Evolutionary conservation across 208 protist species (phyloP), one percentile per base, ranked within the genome.

Genomic region (Trypanosoma mega): DNA sequence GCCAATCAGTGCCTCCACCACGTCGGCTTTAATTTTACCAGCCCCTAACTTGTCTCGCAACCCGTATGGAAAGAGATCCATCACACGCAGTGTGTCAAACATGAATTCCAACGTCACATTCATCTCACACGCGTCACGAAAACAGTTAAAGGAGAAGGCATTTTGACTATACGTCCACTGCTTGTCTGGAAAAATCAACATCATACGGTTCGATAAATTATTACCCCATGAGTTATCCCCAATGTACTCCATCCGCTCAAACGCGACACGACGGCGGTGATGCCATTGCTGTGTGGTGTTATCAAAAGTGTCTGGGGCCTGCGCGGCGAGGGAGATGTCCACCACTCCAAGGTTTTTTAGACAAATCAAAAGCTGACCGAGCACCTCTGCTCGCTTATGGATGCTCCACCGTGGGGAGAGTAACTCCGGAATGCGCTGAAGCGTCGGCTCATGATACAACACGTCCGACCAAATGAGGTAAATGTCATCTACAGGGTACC

Each of bases 241-340:
- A 61, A 96, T 82, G 74, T 92, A 96, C 67, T 96, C 85, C 26
- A 89, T 36, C 21, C 89, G 68, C 24, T 96, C 85, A 68, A 89
- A 92, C 11, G 76, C 83, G 16, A 93, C 49, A 36, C 85, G 79
- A 16, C 83, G 89, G 14, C 81, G 76, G 46, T 80, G 80, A 27
- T 71, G 64, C 39, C 50, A 6, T 37, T 69, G 53, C 44, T 62
- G 48, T 6, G 55, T 18, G 0, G 45, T 30, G 21, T 46, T 69
- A 21, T 49, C 51, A 68, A 56, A 55, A 23, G 44, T 58, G 37
- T 50, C 53, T 24, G 53, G 58, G 29, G 50, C 57, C 23, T 57
- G 44, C 2, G 61, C 63, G 20, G 79, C 62, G 2, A 89, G 68
- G 2, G 70, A 72, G 6, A 92, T 14, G 62, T 92, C 82, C 29